Conservation (phyloP, 2,329 filamentous ascomycete species). For the Tricladium varicosporioides region DNA sequence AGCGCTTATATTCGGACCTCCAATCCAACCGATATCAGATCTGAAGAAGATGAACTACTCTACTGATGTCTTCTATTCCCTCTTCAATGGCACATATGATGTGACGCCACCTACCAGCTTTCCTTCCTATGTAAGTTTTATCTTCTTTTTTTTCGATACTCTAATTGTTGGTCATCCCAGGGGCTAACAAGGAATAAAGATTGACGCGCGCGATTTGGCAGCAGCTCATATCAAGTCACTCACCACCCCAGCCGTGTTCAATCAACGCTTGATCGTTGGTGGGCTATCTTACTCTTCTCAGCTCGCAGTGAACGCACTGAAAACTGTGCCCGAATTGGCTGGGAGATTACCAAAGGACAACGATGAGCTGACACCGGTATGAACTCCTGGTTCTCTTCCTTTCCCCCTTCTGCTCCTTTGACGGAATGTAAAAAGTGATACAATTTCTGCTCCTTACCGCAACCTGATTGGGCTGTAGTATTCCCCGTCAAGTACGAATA, state of each 20-base stretch:
- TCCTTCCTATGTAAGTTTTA: constrained; percentile 16
- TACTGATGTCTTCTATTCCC: constrained; percentile 25
- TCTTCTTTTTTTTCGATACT: background rate
- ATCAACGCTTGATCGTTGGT: constrained; percentile 23
- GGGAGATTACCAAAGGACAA: constrained; percentile 29
- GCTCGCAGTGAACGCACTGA: constrained; percentile 26
- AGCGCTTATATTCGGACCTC: constrained; percentile 30
- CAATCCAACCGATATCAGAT: constrained; percentile 26
- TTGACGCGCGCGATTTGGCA: constrained; percentile 32
- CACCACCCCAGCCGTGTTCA: constrained; percentile 23
- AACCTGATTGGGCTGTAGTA: no score
- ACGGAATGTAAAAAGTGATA: no score
- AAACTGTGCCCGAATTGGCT: constrained; percentile 25
- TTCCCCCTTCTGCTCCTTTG: no score
- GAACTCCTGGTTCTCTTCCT: no score
- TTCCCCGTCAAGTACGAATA: no score
- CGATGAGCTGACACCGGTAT: constrained; percentile 25
- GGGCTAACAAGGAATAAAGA: no score
- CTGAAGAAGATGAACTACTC: constrained; percentile 29
- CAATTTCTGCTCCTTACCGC: no score
- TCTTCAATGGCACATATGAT: constrained; percentile 29
- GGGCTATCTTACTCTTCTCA: constrained; percentile 18
- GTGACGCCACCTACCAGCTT: constrained; percentile 26
- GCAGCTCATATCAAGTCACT: constrained; percentile 29
- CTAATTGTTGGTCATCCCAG: no score